Evolutionary conservation across 2,329 filamentous ascomycete species (phyloP).

Genomic region (Pestalotiopsis fici): DNA sequence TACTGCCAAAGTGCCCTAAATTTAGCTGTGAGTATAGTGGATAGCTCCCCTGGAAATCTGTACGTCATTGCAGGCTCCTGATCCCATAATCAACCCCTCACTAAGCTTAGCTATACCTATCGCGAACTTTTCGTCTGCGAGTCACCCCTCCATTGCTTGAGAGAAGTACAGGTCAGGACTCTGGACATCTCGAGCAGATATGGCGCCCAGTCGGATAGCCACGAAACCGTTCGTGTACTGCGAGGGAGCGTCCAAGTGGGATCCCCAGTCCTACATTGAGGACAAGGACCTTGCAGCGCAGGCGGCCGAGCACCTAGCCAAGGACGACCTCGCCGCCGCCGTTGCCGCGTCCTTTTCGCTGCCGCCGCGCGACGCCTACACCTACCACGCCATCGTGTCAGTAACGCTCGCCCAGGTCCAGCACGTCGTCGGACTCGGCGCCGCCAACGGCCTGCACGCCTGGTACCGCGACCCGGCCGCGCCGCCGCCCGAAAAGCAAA

Average conservation of each 20-base stretch:
- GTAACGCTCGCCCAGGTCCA: conserved; percentile 51
- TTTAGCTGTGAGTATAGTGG: background rate
- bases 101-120: background rate
- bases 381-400: conserved; percentile 53
- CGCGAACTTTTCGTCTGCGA: background rate
- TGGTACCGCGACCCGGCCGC: conserved; percentile 44
- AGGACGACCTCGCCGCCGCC: conserved; percentile 44
- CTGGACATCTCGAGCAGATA: conserved; percentile 3
- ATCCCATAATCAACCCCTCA: background rate
- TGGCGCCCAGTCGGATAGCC: conserved; percentile 17
- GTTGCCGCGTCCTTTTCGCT: conserved; percentile 45
- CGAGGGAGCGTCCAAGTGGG: conserved; percentile 45
- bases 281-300: conserved; percentile 39
- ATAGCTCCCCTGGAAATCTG: background rate
- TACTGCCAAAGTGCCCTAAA: background rate
- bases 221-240: conserved; percentile 35
- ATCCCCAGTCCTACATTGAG: conserved; percentile 39
- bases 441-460: conserved; percentile 45
- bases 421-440: conserved; percentile 43
- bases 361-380: conserved; percentile 44
- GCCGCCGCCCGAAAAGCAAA: conserved; percentile 25
- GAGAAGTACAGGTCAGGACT: background rate
- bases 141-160: background rate
- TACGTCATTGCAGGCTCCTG: background rate
- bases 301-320: conserved; percentile 36